Percentiles rank a stretch among this genome's conserved stretches.
Evolutionary conservation across 768 basidiomycete species (phyloP).

Genomic region (Mycena albidolilacea): DNA sequence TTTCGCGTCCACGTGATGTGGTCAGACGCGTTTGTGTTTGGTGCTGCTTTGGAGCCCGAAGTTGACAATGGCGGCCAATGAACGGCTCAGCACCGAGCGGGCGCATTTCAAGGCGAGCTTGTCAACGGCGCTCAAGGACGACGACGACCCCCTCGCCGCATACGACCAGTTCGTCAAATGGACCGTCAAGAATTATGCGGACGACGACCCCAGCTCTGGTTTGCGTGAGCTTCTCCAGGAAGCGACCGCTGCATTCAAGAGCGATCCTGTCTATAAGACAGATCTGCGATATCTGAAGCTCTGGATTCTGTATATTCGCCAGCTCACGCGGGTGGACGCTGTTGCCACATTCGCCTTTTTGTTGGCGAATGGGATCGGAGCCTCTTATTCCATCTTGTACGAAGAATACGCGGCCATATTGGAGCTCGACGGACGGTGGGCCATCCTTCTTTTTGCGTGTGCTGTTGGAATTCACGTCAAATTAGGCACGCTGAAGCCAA

Average conservation of each 20-base stretch:
- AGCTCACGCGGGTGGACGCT: constrained; percentile 79
- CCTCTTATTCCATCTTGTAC: constrained; percentile 84
- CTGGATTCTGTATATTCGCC: constrained; percentile 90
- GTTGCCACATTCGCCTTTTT: constrained; percentile 83
- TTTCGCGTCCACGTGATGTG: constrained; percentile 26
- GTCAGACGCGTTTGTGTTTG: constrained; percentile 20
- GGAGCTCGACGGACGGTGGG: constrained; percentile 85
- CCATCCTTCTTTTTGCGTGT: constrained; percentile 36
- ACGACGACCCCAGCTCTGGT: constrained; percentile 77
- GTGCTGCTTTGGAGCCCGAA: constrained; percentile 3
- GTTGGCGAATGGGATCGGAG: constrained; percentile 81
- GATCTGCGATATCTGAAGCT: constrained; percentile 93
- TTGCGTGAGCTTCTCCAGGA: constrained; percentile 88
- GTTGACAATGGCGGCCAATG: constrained; percentile 34
- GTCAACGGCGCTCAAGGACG: constrained; percentile 71
- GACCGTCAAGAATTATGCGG: constrained; percentile 86
- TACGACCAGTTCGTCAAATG: constrained; percentile 93
- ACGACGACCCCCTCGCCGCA: constrained; percentile 89
- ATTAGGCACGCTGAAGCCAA: constrained; percentile 84
- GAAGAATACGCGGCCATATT: constrained; percentile 91
- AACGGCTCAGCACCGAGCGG: constrained; percentile 37
- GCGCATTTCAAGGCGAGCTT: constrained; percentile 56
- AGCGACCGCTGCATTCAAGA: constrained; percentile 84
- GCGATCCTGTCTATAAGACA: constrained; percentile 86
- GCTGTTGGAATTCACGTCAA: constrained; percentile 15